A percentile compares a stretch with the other conserved stretches of the same genome.
These are phyloP conservation scores for Thamnidium elegans DNA, from an alignment of 192 early-diverging fungal species.

Conservation along the genomic window DNA sequence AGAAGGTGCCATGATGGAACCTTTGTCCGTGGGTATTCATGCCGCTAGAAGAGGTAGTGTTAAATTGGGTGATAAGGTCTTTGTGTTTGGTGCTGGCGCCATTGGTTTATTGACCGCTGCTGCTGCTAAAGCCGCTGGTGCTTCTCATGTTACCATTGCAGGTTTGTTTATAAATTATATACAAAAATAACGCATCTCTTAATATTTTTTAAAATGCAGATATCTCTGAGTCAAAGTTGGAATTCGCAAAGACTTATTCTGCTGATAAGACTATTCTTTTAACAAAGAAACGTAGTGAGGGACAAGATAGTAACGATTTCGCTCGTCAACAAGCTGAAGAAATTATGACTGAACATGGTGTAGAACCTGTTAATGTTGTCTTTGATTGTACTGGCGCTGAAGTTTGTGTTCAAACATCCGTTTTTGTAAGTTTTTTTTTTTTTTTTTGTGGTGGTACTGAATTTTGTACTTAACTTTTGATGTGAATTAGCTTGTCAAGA, in stretches of 20 bases:
- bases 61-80: conserved; percentile 33
- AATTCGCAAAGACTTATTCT: conserved; percentile 42
- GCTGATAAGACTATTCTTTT: conserved; percentile 30
- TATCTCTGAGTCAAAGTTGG: conserved; percentile 26
- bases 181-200: neutral
- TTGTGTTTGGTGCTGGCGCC: conserved; percentile 49
- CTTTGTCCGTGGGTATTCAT: conserved; percentile 44
- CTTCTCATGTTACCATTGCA: conserved; percentile 37
- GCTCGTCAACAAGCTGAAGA: conserved; percentile 14
- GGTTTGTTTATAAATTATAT: conserved; percentile 11
- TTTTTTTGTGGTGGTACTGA: neutral
- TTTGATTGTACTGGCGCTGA: conserved; percentile 44
- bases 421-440: conserved; percentile 28
- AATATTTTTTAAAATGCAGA: conserved; percentile 20
- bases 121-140: conserved; percentile 43
- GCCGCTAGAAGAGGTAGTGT: conserved; percentile 35
- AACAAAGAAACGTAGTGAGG: conserved; percentile 7
- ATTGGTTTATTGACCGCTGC: conserved; percentile 41
- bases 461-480: neutral
- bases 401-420: conserved; percentile 39
- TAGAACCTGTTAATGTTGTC: conserved; percentile 34
- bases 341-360: conserved; percentile 20
- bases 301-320: conserved; percentile 37
- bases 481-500: conserved; percentile 26
- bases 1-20: conserved; percentile 46